A percentile compares a stretch with the other conserved stretches of the same genome.
phyloP scores from a whole-genome alignment of 2,329 filamentous ascomycete genomes.

The Apiospora arundinis region DNA sequence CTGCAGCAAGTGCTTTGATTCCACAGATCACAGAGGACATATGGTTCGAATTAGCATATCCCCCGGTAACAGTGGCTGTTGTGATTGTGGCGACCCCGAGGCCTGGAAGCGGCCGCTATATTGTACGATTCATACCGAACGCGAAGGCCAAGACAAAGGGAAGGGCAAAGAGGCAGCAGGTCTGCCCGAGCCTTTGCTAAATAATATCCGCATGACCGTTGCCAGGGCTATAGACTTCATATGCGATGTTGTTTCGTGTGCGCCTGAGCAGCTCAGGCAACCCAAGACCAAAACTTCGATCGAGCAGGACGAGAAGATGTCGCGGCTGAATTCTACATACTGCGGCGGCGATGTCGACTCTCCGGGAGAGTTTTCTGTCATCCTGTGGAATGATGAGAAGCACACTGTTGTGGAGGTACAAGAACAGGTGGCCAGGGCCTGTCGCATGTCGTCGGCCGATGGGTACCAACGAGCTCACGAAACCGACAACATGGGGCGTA shows the following conservation, averaged over 20 bases:
- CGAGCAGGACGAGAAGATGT: slow-evolving; percentile 78
- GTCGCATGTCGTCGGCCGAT: slow-evolving; percentile 72
- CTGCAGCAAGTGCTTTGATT: slow-evolving; percentile 92
- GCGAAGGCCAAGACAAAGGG: slow-evolving; percentile 59
- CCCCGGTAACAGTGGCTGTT: slow-evolving; percentile 91
- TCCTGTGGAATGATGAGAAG: slow-evolving; percentile 99
- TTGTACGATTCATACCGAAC: slow-evolving; percentile 90
- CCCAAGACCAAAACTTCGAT: slow-evolving; percentile 85
- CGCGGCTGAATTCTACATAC: slow-evolving; percentile 77
- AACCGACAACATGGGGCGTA: slow-evolving; percentile 86
- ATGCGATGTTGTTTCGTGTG: slow-evolving; percentile 97
- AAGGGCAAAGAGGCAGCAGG: slow-evolving; percentile 64
- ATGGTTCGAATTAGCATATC: slow-evolving; percentile 89
- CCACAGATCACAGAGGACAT: slow-evolving; percentile 92
- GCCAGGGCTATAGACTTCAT: slow-evolving; percentile 89
- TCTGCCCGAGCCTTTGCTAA: slow-evolving; percentile 76
- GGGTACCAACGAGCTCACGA: slow-evolving; percentile 82
- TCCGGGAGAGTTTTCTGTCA: slow-evolving; percentile 78
- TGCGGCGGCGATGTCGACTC: slow-evolving; percentile 72
- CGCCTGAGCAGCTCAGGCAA: slow-evolving; percentile 90
- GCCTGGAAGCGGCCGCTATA: slow-evolving; percentile 88
- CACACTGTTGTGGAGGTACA: slow-evolving; percentile 92
- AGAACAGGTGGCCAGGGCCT: slow-evolving; percentile 89
- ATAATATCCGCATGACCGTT: slow-evolving; percentile 85
- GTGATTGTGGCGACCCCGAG: slow-evolving; percentile 95